phyloP scores from a whole-genome alignment of 2,329 filamentous ascomycete genomes.

The Colletotrichum orchidophilum region DNA sequence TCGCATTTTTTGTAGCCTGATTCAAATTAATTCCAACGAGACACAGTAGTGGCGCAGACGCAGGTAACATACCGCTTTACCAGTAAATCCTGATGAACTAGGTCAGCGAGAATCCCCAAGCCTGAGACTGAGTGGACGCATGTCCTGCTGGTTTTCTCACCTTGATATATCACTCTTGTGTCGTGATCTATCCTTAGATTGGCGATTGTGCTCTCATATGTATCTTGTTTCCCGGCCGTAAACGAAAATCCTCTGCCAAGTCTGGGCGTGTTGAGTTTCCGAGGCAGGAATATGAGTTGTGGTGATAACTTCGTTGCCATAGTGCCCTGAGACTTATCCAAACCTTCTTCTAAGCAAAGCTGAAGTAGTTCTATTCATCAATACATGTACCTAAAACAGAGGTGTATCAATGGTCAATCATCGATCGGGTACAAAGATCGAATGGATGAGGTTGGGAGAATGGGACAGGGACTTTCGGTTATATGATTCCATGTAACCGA shows the following conservation, averaged over 20 bases:
- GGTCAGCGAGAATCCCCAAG: not conserved
- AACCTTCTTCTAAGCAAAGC: not conserved
- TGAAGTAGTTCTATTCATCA: not conserved
- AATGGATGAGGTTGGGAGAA: not conserved
- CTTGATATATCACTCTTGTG: slow-evolving; percentile 49
- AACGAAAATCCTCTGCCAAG: not conserved
- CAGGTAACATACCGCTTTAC: slow-evolving; percentile 43
- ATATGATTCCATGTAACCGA: not conserved
- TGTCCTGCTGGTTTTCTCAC: slow-evolving; percentile 31
- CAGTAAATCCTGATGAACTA: slow-evolving; percentile 47
- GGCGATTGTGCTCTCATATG: slow-evolving; percentile 42
- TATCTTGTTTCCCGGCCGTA: not conserved
- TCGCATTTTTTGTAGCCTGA: slow-evolving; percentile 49
- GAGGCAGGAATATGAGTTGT: not conserved
- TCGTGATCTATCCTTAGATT: slow-evolving; percentile 41
- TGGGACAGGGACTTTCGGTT: not conserved
- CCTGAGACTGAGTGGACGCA: not conserved
- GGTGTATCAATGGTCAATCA: not conserved
- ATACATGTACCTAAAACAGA: not conserved
- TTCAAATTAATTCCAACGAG: not conserved
- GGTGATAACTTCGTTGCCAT: not conserved
- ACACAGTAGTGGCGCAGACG: not conserved
- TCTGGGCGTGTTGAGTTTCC: not conserved
- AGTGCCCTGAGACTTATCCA: not conserved
- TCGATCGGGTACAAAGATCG: not conserved